Base-by-base conservation (phyloP, 176 grass and related monocot species). In the Chrysopogon serrulatus region DNA sequence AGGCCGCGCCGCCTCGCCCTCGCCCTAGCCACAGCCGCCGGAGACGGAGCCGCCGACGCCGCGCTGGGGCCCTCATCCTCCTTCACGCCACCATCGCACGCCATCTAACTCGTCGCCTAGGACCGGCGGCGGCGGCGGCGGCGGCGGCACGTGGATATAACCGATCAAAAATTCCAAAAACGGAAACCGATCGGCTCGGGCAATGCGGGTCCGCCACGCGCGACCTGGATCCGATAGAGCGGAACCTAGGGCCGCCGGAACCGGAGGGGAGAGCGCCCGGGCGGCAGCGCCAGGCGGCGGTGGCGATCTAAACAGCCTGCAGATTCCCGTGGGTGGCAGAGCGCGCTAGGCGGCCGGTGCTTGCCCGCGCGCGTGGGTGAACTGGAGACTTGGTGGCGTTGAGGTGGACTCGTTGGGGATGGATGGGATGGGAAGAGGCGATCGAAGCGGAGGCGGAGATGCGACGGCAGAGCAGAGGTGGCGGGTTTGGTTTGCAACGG, bases 51-150 rank as follows among this genome's bases (percentile, higher is more conserved):
- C 57, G 77, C 74, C 30, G 81, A 80, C n/a, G 34, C 44, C 40
- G 86, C 51, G 51, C 28, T 51, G 65, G 78, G 41, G 40, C 8
- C 88, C 80, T 61, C 90, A 43, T 73, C 57, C 28, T 93, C 85
- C 83, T 86, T 84, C 45, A 74, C n/a, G 23, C 79, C 71, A 48
- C 76, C 80, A 82, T 88, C 64, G 83, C 63, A 82, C 81, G 80
- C 85, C 94, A 94, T 94, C 68, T 37, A 26, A 80, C 78, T 78
- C 63, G 37, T 32, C 51, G 57, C 77, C 86, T 33, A 65, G 21
- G 18, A 63, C 83, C 77, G 60, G 33, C 34, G 44, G 24, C 36
- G 10, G 42, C 30, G 30, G 23, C 28, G 56, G 65, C 27, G 41
- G 12, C 27, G 41, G 43, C 23, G 10, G 12, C 33, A 70, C 27